phyloP scores from a whole-genome alignment of 192 early-diverging fungal species.

The Coemansia sp. region DNA sequence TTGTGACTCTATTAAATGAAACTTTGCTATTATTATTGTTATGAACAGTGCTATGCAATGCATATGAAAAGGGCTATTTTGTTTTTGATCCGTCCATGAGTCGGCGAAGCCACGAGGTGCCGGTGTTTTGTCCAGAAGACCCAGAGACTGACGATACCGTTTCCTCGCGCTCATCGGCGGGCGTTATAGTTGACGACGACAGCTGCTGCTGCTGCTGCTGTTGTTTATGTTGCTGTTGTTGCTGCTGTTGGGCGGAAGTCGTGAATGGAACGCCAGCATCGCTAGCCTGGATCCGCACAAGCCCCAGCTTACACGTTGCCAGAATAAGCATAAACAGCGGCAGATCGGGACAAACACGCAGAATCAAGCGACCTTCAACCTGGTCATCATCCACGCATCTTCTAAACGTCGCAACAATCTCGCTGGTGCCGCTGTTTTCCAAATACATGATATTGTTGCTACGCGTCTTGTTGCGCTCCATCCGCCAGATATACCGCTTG shows the following conservation, averaged over 20 bases:
- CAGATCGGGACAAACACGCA: conserved; percentile 12
- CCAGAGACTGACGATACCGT: background rate
- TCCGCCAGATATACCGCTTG: conserved; percentile 13
- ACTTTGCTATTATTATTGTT: too few relatives aligned
- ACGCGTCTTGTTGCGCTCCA: conserved; percentile 12
- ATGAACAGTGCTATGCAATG: too few relatives aligned
- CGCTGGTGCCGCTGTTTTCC: conserved; percentile 9
- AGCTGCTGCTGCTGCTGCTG: too few relatives aligned
- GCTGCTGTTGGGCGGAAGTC: background rate
- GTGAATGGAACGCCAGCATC: conserved; percentile 13
- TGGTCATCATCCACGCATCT: conserved; percentile 9
- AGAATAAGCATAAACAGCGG: conserved; percentile 20
- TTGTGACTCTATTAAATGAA: too few relatives aligned
- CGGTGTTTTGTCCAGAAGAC: background rate
- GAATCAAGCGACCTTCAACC: conserved; percentile 12
- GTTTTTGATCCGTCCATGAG: background rate
- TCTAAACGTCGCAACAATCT: conserved; percentile 14
- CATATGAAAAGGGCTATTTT: background rate
- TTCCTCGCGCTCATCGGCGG: background rate
- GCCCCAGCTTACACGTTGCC: conserved; percentile 14
- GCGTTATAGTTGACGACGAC: too few relatives aligned
- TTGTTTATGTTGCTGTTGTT: too few relatives aligned
- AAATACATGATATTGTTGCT: conserved; percentile 1
- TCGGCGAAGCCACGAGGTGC: background rate
- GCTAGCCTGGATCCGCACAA: conserved; percentile 19